A percentile compares a stretch with the other conserved stretches of the same genome.
phyloP scores from a whole-genome alignment of 2,329 filamentous ascomycete genomes.

The Alternaria alternata region DNA sequence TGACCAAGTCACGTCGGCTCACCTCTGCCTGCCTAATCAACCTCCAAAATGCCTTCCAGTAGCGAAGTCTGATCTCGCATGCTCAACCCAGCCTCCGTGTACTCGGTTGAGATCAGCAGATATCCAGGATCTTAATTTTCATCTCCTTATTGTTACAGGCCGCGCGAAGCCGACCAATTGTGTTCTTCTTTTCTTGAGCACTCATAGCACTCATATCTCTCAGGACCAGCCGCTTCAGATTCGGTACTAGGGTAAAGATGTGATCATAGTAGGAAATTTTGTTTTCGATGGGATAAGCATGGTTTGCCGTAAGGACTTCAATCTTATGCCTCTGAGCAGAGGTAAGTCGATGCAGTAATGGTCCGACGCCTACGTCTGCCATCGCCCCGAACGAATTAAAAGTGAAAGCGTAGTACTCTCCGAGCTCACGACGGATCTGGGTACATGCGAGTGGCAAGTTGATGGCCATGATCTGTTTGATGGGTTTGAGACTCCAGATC shows the following conservation, averaged over 20 bases:
- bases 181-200: no score
- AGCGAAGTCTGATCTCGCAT: rapidly evolving
- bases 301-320: no score
- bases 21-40: neutral
- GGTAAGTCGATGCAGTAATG: no score
- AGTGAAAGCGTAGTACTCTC: neutral
- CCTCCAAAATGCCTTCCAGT: rapidly evolving
- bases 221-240: no score
- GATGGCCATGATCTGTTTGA: neutral
- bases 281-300: no score
- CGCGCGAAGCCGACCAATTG: rapidly evolving
- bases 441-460: neutral
- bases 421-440: neutral
- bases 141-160: neutral
- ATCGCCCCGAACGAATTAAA: neutral
- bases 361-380: neutral
- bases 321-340: no score
- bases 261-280: no score
- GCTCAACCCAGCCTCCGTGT: neutral
- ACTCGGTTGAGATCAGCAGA: neutral
- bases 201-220: no score
- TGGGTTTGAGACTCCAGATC: neutral
- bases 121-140: neutral
- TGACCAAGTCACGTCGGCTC: neutral
- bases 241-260: no score